Conservation (phyloP, 352 stramenopile species). For the Globisporangium barbulae region DNA sequence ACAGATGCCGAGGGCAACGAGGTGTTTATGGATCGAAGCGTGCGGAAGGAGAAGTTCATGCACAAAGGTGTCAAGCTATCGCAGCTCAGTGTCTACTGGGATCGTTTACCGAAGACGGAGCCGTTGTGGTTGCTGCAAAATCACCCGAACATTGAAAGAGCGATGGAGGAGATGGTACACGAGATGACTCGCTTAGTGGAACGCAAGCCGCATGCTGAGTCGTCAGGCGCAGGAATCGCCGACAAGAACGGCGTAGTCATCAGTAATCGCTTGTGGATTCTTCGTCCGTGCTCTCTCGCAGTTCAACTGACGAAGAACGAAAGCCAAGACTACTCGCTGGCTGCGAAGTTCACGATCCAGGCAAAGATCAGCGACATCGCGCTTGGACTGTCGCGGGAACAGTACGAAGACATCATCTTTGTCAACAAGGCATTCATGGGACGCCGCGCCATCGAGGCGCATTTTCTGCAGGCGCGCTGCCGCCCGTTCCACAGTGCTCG, state of each 20-base stretch:
- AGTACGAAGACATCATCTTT: conserved; percentile 83
- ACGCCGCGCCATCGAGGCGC: conserved; percentile 54
- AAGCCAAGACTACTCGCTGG: conserved; percentile 56
- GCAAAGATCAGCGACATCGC: conserved; percentile 44
- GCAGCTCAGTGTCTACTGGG: conserved; percentile 64
- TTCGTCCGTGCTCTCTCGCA: conserved; percentile 45
- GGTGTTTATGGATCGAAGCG: conserved; percentile 62
- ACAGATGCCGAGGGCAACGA: conserved; percentile 65
- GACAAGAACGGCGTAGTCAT: neutral
- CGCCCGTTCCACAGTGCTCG: conserved; percentile 47
- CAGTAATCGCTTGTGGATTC: conserved; percentile 34
- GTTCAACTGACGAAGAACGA: conserved; percentile 83
- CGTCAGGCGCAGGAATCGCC: neutral
- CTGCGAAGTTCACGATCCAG: conserved; percentile 66
- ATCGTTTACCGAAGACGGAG: conserved; percentile 31
- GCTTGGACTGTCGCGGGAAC: conserved; percentile 58
- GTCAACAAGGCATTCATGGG: conserved; percentile 62
- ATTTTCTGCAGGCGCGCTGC: conserved; percentile 58
- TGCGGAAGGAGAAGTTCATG: conserved; percentile 35
- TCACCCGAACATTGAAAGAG: conserved; percentile 25
- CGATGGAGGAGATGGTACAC: conserved; percentile 57
- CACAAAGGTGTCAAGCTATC: conserved; percentile 63
- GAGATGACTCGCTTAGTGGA: conserved; percentile 17
- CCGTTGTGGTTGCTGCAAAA: conserved; percentile 35
- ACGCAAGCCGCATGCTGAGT: neutral